phyloP scores from a whole-genome alignment of 129 eudicot species.

The Kitagawia praeruptora region DNA sequence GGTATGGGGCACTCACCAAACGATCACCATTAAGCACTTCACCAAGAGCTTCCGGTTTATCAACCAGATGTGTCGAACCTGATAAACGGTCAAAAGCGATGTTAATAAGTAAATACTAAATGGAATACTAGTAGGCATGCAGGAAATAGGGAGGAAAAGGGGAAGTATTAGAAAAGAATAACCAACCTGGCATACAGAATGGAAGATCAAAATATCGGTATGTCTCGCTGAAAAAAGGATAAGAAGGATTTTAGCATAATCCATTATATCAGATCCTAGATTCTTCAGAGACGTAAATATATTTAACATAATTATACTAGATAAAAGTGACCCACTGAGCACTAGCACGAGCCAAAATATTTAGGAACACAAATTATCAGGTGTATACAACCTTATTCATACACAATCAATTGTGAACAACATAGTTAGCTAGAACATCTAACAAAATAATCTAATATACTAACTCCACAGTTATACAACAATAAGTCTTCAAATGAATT shows the following conservation, averaged over 20 bases:
- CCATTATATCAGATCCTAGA: background rate
- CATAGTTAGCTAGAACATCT: background rate
- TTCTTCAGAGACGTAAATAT: background rate
- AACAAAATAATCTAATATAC: background rate
- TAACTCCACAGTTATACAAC: background rate
- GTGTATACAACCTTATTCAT: background rate
- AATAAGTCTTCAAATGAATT: background rate
- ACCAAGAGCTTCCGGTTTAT: constrained; percentile 77
- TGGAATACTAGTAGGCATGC: background rate
- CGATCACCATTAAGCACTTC: constrained; percentile 82
- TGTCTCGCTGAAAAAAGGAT: constrained; percentile 41
- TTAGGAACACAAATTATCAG: background rate
- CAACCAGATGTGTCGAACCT: constrained; percentile 45
- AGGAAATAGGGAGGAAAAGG: background rate
- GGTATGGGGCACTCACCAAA: constrained; percentile 68
- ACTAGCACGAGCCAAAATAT: background rate
- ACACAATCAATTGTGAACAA: background rate
- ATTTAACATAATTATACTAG: background rate
- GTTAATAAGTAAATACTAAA: background rate
- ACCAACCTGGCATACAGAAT: constrained; percentile 43
- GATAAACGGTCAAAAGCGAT: constrained; percentile 5
- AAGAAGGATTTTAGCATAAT: constrained; percentile 14
- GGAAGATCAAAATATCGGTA: constrained; percentile 57
- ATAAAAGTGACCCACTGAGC: background rate
- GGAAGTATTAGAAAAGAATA: background rate